Conservation (phyloP, 371 early-diverging fungal genomes). For the Circinella umbellata region DNA sequence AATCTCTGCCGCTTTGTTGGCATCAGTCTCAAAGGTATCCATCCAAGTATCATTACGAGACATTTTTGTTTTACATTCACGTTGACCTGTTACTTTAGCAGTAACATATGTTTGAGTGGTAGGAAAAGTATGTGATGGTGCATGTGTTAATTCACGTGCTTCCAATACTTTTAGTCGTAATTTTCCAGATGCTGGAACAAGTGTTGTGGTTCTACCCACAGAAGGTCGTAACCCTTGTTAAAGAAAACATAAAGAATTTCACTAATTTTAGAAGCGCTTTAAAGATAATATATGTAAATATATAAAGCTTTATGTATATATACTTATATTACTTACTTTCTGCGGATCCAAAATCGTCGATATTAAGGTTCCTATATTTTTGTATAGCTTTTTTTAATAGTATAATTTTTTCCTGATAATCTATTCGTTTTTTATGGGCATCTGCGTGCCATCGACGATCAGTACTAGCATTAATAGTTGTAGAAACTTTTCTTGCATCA, state of each 20-base stretch:
- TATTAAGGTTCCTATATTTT: constrained; percentile 81
- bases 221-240: background rate
- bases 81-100: constrained; percentile 50
- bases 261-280: too few species aligned
- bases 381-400: constrained; percentile 79
- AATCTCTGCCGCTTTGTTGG: constrained; percentile 88
- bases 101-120: constrained; percentile 71
- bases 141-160: constrained; percentile 70
- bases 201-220: constrained; percentile 4
- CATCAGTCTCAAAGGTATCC: constrained; percentile 81
- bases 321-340: too few species aligned
- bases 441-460: constrained; percentile 66
- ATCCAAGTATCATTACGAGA: constrained; percentile 69
- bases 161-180: constrained; percentile 67
- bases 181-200: constrained; percentile 69
- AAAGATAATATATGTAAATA: too few species aligned
- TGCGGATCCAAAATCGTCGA: constrained; percentile 47
- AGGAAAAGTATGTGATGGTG: constrained; percentile 61
- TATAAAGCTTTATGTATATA: too few species aligned
- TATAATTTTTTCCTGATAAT: constrained; percentile 80
- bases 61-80: constrained; percentile 57
- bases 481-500: background rate
- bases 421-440: constrained; percentile 65
- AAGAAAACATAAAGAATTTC: background rate
- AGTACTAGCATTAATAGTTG: constrained; percentile 3